phyloP scores from a whole-genome alignment of 768 basidiomycete species.

The Gloeophyllum trabeum region DNA sequence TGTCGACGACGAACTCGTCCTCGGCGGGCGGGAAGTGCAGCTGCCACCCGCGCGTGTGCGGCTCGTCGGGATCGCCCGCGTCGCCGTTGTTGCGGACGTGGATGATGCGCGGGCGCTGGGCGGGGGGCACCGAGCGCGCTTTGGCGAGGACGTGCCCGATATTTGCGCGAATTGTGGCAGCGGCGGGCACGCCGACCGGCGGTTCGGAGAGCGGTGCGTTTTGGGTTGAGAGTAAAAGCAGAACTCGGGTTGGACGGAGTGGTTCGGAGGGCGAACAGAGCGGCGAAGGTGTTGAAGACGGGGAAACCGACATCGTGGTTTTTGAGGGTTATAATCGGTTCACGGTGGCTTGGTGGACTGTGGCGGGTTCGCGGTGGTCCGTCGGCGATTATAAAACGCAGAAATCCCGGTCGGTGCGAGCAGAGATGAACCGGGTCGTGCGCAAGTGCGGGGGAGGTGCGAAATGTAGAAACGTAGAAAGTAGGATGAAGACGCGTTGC shows the following conservation, averaged over 20 bases:
- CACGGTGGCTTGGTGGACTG: no score
- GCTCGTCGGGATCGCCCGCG: constrained; percentile 48
- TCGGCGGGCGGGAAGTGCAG: constrained; percentile 42
- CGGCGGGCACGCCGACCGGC: constrained; percentile 37
- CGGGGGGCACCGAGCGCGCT: constrained; percentile 34
- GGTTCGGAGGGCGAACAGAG: not conserved
- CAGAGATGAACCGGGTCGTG: no score
- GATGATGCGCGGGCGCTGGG: constrained; percentile 40
- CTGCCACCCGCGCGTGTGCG: constrained; percentile 44
- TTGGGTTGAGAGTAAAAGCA: constrained; percentile 53
- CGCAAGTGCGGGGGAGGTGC: no score
- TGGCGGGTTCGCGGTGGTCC: no score
- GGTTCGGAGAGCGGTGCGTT: constrained; percentile 34
- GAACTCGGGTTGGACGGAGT: constrained; percentile 24
- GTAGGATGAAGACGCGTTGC: no score
- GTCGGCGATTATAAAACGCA: no score
- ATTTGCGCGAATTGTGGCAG: constrained; percentile 30
- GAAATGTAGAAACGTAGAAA: no score
- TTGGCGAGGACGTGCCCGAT: constrained; percentile 34
- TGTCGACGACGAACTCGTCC: constrained; percentile 48
- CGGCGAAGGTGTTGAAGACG: no score
- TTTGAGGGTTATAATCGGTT: no score
- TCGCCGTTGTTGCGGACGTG: constrained; percentile 63
- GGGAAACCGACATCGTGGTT: no score
- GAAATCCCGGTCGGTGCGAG: no score